These are phyloP conservation scores for Nakazawaea ernobii DNA, from an alignment of 805 yeast genomes.

Conservation along the genomic window DNA sequence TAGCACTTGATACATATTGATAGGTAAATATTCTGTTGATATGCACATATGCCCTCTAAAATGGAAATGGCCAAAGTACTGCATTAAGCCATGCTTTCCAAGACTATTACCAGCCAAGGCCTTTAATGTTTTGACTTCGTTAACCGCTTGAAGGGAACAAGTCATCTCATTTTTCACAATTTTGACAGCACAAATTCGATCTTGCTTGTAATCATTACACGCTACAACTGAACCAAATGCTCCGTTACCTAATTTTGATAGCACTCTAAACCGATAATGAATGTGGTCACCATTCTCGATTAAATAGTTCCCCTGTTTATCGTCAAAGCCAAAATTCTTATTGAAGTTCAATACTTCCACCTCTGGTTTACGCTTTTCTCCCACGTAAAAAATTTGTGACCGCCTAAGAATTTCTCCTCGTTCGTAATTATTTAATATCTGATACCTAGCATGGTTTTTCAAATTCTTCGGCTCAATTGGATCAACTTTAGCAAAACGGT, in stretches of 20 bases:
- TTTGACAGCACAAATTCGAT: constrained; percentile 62
- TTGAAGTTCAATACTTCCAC: constrained; percentile 33
- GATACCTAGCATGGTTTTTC: neutral
- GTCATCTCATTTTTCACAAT: constrained; percentile 68
- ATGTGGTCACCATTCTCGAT: constrained; percentile 61
- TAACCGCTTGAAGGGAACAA: constrained; percentile 72
- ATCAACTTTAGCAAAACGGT: neutral
- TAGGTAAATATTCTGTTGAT: constrained; percentile 63
- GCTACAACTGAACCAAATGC: constrained; percentile 76
- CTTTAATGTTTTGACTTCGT: constrained; percentile 66
- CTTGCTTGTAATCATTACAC: constrained; percentile 60
- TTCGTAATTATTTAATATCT: constrained; percentile 45
- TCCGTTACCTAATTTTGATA: constrained; percentile 62
- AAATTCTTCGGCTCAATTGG: constrained; percentile 6
- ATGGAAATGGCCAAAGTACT: constrained; percentile 63
- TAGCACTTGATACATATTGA: constrained; percentile 58
- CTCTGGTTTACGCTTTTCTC: constrained; percentile 24
- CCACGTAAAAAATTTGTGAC: constrained; percentile 45
- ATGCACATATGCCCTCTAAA: constrained; percentile 83
- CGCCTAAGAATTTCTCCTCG: constrained; percentile 52
- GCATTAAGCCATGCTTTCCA: constrained; percentile 35
- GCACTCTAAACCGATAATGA: constrained; percentile 65
- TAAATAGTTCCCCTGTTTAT: constrained; percentile 55
- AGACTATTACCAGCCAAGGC: constrained; percentile 29
- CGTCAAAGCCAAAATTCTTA: constrained; percentile 69